Conservation (phyloP, 305 asterid genomes). For the Plantago coronopus region DNA sequence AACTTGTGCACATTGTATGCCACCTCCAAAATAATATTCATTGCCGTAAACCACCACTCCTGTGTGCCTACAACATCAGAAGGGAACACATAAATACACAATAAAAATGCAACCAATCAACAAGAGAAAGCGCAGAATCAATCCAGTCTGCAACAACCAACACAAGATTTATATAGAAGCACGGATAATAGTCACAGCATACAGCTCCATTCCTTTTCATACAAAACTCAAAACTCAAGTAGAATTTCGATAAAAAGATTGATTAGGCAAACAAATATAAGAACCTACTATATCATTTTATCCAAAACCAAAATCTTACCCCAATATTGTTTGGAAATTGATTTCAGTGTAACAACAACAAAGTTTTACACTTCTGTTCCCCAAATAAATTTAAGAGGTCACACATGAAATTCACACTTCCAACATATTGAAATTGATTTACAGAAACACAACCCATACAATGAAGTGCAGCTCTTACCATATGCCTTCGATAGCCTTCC, state of each 20-base stretch:
- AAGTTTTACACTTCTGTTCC: too few species aligned
- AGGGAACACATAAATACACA: background rate
- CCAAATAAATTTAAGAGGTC: too few species aligned
- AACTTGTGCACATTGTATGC: slow-evolving; percentile 66
- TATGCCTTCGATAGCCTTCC: slow-evolving; percentile 86
- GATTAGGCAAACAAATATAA: too few species aligned
- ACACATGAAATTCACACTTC: too few species aligned
- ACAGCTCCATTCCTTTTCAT: too few species aligned
- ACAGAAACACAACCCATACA: background rate
- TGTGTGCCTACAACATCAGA: slow-evolving; percentile 63
- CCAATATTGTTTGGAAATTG: too few species aligned
- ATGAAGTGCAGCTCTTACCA: slow-evolving; percentile 44
- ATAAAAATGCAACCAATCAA: background rate
- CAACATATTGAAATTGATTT: background rate
- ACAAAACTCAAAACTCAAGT: too few species aligned
- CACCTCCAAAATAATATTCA: slow-evolving; percentile 93
- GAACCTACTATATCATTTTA: too few species aligned
- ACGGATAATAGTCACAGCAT: too few species aligned
- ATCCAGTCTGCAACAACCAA: background rate
- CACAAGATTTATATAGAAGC: background rate
- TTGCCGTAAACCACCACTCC: slow-evolving; percentile 83
- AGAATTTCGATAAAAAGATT: too few species aligned
- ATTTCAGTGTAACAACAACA: too few species aligned
- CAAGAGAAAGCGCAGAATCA: background rate
- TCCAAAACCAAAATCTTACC: too few species aligned